Base-by-base conservation (phyloP, 371 early-diverging fungal species). In the Coemansia sp. region DNA sequence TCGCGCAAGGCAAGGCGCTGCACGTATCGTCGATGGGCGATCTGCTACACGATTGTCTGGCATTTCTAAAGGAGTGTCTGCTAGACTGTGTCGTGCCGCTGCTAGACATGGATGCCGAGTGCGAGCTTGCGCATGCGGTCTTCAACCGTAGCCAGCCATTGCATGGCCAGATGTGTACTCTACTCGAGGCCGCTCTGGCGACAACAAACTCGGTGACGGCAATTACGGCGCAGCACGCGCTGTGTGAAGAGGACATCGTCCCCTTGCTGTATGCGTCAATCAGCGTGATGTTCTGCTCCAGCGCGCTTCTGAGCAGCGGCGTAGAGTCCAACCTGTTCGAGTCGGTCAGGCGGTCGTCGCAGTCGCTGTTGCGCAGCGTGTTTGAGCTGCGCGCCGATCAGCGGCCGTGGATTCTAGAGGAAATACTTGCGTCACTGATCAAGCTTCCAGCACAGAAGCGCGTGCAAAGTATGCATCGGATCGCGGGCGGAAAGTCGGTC, bases 331-430 rank as follows among this genome's bases (percentile, higher is more conserved):
- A 78, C 47, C 59, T 77, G 2, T 78, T 77, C 32, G 86, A 83
- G 43, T 82, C 78, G 20, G 65, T 84, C 54, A 82, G 84, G 49
- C 72, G 80, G 14, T 63, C 63, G 16, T 78, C 85, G 0, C 63
- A 85, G 42, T 76, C 80, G 54, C 74, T 83, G 38, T 67, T 87
- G 32, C 80, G 80, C 5, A 72, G 64, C 51, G 60, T 94, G 9
- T 93, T 90, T 68, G 83, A 85, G 30, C 72, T 74, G 41, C 80
- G 88, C 32, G 78, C 85, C 0, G 79, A 76, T 1, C 93, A 93
- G 57, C 82, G 93, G 30, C 65, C 75, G 14, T 89, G 91, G 86
- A 90, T 95, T 14, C 76, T 95, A 30, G 93, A 92, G 50, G 95
- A 95, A 61, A 85, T 92, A 20, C 76, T 93, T 26, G 85, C 86